phyloP scores from a whole-genome alignment of 2,329 filamentous ascomycete species.

The Calycina herbarum region DNA sequence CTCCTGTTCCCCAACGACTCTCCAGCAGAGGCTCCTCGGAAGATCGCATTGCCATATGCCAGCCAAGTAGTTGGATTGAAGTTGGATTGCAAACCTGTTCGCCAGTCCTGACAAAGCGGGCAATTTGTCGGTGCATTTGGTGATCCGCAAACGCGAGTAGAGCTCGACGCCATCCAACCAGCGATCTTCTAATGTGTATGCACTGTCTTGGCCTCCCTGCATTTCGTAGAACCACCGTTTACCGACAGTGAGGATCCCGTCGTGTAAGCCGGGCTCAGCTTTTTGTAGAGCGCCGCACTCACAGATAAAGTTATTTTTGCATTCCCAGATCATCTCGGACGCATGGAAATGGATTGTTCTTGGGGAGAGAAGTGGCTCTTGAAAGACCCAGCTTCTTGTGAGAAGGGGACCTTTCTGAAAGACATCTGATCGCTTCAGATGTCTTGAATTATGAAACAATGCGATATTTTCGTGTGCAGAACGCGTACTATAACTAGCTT shows the following conservation, averaged over 20 bases:
- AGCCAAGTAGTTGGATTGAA: conserved; percentile 3
- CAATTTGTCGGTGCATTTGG: not conserved
- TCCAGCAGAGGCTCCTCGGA: conserved; percentile 5
- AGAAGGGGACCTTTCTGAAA: not conserved
- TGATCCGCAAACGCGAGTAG: conserved; percentile 2
- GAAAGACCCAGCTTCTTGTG: conserved; percentile 1
- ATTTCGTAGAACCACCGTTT: not conserved
- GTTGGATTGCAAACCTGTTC: not conserved
- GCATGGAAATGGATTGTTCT: conserved; percentile 2
- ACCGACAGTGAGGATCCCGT: not conserved
- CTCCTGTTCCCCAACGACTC: too few species aligned
- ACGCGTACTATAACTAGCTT: too few species aligned
- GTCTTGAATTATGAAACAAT: not conserved
- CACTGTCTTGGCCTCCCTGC: not conserved
- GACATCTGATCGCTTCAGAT: not conserved
- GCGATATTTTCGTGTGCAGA: not conserved
- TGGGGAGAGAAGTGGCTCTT: conserved; percentile 2
- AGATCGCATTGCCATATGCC: conserved; percentile 10
- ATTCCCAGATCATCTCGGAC: not conserved
- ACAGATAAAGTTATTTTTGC: not conserved
- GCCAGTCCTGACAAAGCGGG: conserved; percentile 12
- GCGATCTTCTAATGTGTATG: not conserved
- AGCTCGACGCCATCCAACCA: conserved; percentile 1
- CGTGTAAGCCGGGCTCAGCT: not conserved
- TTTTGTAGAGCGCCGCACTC: not conserved